Evolutionary conservation across 2,329 filamentous ascomycete species (phyloP), one percentile per base, ranked within the genome.

Genomic region (Talaromyces sp.): DNA sequence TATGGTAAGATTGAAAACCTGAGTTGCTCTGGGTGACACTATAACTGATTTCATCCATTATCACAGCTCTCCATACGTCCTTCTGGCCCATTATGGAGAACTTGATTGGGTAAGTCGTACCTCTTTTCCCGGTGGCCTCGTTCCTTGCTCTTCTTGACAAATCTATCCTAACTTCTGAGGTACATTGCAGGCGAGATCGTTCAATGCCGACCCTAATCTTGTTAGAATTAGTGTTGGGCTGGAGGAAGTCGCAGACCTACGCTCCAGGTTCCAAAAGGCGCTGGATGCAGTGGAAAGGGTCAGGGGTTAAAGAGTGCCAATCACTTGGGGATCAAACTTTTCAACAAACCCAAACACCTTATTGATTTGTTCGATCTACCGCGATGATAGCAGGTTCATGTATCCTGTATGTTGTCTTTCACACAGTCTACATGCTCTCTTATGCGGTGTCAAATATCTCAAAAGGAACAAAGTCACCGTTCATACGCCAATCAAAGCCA

Each of bases 21-120:
- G n/a, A n/a, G n/a, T n/a, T n/a, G n/a, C n/a, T n/a, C n/a, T n/a
- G n/a, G n/a, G n/a, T n/a, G n/a, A n/a, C n/a, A n/a, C n/a, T n/a
- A n/a, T n/a, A n/a, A 37, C 11, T 46, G 4, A 37, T 33, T 33
- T 20, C 42, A 24, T 49, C 39, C 51, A 44, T 44, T 30, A 35
- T 48, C n/a, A n/a, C 54, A 82, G 88, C 52, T 96, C 88, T 44
- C 94, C 94, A 0, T 99, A 96, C 70, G 91, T 94, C 19, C 78
- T 99, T 30, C 75, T 99, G 29, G 94, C 94, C 4, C 94, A 99
- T 72, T 99, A 94, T 66, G 80, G 83, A 41, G 94, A 99, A 77
- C 73, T 97, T 37, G 87, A 92, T n/a, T 99, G 94, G 94, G 81
- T 83, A 74, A 66, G 79, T 74, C n/a, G 46, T 30, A 39, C 46